phyloP scores from a whole-genome alignment of 768 basidiomycete genomes.

The Lentinula edodes region DNA sequence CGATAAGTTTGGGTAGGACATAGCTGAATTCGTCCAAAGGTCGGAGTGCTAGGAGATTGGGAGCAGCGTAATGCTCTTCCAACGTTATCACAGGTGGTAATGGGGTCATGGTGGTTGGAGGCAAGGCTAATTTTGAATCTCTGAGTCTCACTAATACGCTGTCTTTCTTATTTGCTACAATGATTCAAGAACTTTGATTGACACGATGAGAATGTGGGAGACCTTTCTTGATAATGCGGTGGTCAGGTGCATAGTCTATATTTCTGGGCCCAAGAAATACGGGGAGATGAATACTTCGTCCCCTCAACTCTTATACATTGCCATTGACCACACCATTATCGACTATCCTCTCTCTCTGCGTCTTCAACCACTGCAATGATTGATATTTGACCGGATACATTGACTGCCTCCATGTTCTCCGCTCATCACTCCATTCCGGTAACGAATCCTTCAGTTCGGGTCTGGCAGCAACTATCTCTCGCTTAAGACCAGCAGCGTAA shows the following conservation, averaged over 20 bases:
- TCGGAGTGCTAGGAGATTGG: neutral
- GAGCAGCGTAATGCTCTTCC: neutral
- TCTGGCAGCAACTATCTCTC: conserved; percentile 24
- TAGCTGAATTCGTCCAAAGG: neutral
- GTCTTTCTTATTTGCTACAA: no score
- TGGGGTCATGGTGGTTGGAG: neutral
- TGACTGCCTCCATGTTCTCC: conserved; percentile 23
- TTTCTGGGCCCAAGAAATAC: no score
- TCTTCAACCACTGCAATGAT: conserved; percentile 23
- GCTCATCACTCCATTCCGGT: conserved; percentile 31
- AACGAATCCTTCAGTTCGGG: conserved; percentile 24
- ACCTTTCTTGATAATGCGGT: no score
- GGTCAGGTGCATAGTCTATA: no score
- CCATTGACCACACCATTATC: neutral
- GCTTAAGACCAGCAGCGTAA: conserved; percentile 28
- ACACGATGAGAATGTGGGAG: no score
- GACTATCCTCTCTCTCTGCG: conserved; percentile 2
- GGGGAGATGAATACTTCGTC: neutral
- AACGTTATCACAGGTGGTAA: neutral
- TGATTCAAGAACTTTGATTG: no score
- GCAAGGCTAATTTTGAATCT: no score
- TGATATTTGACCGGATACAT: conserved; percentile 32
- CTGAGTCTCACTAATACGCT: no score
- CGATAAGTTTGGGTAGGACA: neutral
- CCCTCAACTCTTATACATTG: neutral